phyloP scores from a whole-genome alignment of 306 rosid species.

The Styphnolobium japonicum region DNA sequence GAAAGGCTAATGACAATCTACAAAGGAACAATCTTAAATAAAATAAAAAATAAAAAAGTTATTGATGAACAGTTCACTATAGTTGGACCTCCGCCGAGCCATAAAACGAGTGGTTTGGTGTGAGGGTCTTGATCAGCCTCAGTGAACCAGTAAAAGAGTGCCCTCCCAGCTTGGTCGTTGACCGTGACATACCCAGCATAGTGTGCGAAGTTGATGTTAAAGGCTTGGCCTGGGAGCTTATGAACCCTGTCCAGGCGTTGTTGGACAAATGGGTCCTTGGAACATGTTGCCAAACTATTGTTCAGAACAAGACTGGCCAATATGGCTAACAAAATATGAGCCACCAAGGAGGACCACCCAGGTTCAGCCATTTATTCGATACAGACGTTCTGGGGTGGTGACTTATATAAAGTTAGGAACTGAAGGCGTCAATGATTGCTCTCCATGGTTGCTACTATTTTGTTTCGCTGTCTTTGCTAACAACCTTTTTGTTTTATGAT shows the following conservation, averaged over 20 bases:
- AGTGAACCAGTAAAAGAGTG: slow-evolving; percentile 65
- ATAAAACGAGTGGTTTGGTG: slow-evolving; percentile 64
- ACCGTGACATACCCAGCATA: slow-evolving; percentile 67
- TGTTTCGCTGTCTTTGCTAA: no score
- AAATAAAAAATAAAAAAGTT: neutral
- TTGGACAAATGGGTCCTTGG: slow-evolving; percentile 35
- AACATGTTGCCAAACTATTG: slow-evolving; percentile 1
- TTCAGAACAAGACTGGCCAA: slow-evolving; percentile 29
- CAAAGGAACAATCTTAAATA: neutral
- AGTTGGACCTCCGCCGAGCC: slow-evolving; percentile 69
- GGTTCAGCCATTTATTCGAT: slow-evolving; percentile 20
- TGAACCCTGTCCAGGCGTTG: slow-evolving; percentile 47
- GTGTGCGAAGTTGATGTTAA: slow-evolving; percentile 48
- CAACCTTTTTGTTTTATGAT: no score
- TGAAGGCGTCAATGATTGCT: neutral
- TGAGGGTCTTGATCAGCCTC: slow-evolving; percentile 55
- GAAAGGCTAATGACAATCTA: neutral
- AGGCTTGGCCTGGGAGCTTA: slow-evolving; percentile 56
- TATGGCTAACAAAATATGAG: slow-evolving; percentile 17
- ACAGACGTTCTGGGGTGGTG: neutral
- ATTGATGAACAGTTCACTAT: neutral
- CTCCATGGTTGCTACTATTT: no score
- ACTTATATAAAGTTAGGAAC: no score
- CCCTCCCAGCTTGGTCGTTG: slow-evolving; percentile 60
- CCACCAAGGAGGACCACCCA: slow-evolving; percentile 18